phyloP scores from a whole-genome alignment of 2,329 filamentous ascomycete species.

The Apiospora koreana region DNA sequence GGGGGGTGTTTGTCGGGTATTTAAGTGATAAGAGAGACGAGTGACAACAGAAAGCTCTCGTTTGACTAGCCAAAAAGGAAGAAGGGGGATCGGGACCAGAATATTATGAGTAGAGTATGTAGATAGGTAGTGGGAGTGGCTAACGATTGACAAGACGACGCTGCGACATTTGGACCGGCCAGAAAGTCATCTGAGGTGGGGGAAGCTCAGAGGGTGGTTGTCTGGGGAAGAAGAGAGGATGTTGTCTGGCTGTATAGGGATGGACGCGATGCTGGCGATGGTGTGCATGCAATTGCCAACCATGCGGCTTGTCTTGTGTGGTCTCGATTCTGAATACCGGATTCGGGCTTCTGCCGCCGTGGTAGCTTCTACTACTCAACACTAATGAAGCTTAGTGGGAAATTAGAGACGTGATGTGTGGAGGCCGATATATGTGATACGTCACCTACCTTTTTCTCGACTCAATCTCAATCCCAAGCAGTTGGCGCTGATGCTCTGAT shows the following conservation, averaged over 20 bases:
- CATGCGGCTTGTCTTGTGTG: neutral
- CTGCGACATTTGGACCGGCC: constrained; percentile 9
- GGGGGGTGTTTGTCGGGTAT: neutral
- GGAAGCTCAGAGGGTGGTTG: constrained; percentile 4
- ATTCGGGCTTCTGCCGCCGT: neutral
- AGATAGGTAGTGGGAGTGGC: neutral
- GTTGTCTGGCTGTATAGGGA: neutral
- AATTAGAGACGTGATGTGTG: constrained; percentile 6
- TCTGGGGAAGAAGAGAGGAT: neutral
- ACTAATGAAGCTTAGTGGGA: constrained; percentile 4
- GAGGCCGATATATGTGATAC: neutral
- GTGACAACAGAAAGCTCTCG: neutral
- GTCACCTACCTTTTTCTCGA: neutral
- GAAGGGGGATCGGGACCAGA: neutral
- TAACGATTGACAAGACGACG: constrained; percentile 8
- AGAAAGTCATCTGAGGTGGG: constrained; percentile 6
- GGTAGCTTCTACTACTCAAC: neutral
- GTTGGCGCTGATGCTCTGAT: neutral
- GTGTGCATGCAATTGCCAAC: neutral
- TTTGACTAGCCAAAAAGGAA: neutral
- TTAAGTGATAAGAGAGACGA: neutral
- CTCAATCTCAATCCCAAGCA: neutral
- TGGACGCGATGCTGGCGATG: neutral
- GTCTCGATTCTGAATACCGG: neutral
- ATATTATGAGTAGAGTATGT: neutral